These are phyloP conservation scores for Yamadazyma friedrichii DNA, from an alignment of 1,139 yeast species.

Conservation along the genomic window DNA sequence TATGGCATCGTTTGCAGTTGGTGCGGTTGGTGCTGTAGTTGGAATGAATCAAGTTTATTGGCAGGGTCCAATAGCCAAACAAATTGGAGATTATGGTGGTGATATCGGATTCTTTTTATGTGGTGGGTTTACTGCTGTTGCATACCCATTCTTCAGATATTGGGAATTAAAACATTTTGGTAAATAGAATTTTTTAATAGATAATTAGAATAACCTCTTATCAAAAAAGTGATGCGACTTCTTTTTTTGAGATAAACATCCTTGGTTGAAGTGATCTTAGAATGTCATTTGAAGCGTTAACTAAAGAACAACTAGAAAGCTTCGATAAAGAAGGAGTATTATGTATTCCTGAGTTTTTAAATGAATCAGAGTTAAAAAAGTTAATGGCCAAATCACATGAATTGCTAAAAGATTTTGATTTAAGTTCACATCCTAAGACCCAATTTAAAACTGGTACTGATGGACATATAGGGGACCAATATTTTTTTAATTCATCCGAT, in stretches of 20 bases:
- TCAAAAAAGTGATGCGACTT: too few species aligned
- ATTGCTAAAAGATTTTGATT: slow-evolving; percentile 50
- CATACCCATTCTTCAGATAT: slow-evolving; percentile 64
- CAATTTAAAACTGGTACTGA: slow-evolving; percentile 66
- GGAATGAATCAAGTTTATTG: slow-evolving; percentile 83
- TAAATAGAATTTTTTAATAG: slow-evolving; percentile 14
- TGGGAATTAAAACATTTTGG: slow-evolving; percentile 59
- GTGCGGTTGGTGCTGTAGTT: slow-evolving; percentile 74
- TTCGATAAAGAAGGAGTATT: slow-evolving; percentile 63
- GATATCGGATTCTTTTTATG: slow-evolving; percentile 83
- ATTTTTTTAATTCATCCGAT: slow-evolving; percentile 68
- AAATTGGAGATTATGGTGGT: slow-evolving; percentile 60
- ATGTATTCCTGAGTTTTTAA: slow-evolving; percentile 56
- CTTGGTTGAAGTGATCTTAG: too few species aligned
- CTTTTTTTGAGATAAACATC: too few species aligned
- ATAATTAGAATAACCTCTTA: background rate
- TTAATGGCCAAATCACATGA: slow-evolving; percentile 44
- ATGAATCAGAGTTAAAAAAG: slow-evolving; percentile 33
- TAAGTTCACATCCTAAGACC: slow-evolving; percentile 66
- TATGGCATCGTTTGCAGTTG: slow-evolving; percentile 54
- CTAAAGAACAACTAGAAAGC: slow-evolving; percentile 40
- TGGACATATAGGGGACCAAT: slow-evolving; percentile 70
- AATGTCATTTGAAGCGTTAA: slow-evolving; percentile 12
- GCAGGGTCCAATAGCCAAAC: slow-evolving; percentile 66
- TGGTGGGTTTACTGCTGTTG: slow-evolving; percentile 66